These are phyloP conservation scores for Trichoderma cornu-damae DNA, from an alignment of 2,329 filamentous ascomycete genomes.

Conservation along the genomic window DNA sequence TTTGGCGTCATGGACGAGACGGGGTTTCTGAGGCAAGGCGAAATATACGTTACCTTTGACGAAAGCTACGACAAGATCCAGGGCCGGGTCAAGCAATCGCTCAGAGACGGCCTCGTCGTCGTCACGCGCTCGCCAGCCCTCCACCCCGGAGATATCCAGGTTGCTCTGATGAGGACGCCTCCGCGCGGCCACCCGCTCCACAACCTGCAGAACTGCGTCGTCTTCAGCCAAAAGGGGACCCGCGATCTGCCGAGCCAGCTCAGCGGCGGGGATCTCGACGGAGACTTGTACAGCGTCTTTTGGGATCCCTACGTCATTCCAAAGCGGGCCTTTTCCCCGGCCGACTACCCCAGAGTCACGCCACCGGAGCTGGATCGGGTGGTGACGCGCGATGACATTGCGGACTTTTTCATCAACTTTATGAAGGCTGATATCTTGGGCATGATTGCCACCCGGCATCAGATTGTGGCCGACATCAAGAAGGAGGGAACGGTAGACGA, in stretches of 20 bases:
- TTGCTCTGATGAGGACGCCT: constrained; percentile 58
- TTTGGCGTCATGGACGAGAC: constrained; percentile 85
- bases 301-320: constrained; percentile 57
- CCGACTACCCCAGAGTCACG: constrained; percentile 60
- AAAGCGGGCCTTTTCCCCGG: constrained; percentile 45
- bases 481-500: constrained; percentile 45
- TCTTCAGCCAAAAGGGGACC: constrained; percentile 65
- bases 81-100: constrained; percentile 26
- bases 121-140: constrained; percentile 77
- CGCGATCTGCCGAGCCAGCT: constrained; percentile 75
- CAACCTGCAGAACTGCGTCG: constrained; percentile 65
- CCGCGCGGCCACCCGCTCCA: constrained; percentile 54
- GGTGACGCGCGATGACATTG: constrained; percentile 63
- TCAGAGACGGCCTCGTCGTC: constrained; percentile 45
- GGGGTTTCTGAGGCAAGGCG: constrained; percentile 56
- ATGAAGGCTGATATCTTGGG: constrained; percentile 64
- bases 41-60: constrained; percentile 63
- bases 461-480: constrained; percentile 58
- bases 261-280: constrained; percentile 77
- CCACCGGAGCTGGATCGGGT: constrained; percentile 55
- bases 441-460: constrained; percentile 59
- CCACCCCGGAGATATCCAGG: constrained; percentile 75
- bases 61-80: constrained; percentile 26
- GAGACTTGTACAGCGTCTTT: constrained; percentile 76
- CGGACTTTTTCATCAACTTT: constrained; percentile 73